phyloP scores from a whole-genome alignment of 2,329 filamentous ascomycete species.

The Myriosclerotinia duriaeana region DNA sequence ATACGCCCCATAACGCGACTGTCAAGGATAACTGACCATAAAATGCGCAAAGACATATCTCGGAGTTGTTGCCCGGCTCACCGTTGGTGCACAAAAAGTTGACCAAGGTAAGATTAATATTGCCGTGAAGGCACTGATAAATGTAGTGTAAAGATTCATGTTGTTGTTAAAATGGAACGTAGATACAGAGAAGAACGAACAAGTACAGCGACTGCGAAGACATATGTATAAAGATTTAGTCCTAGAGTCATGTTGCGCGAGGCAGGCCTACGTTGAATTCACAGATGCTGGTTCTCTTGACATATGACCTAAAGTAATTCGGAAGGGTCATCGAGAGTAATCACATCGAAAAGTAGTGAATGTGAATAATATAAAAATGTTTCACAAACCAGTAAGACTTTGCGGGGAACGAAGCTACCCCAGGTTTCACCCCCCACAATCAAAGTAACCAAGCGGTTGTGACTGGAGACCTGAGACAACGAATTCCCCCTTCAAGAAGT shows the following conservation, averaged over 20 bases:
- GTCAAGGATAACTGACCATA: conserved; percentile 24
- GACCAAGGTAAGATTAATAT: conserved; percentile 13
- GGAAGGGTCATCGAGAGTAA: conserved; percentile 2
- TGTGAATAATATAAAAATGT: conserved; percentile 11
- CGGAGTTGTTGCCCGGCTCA: conserved; percentile 4
- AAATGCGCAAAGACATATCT: conserved; percentile 33
- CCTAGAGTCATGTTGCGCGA: background rate
- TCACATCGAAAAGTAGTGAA: conserved; percentile 16
- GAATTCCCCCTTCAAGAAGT: background rate
- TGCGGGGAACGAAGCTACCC: conserved; percentile 3
- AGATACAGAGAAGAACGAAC: background rate
- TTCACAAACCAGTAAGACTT: background rate
- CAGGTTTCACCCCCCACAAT: background rate
- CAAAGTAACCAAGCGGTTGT: background rate
- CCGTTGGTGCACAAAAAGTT: conserved; percentile 9
- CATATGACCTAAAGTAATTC: conserved; percentile 1
- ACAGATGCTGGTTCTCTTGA: background rate
- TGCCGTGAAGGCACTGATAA: conserved; percentile 8
- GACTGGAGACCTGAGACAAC: background rate
- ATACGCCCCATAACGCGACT: too few relatives aligned
- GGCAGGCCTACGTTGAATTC: background rate
- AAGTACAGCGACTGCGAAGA: background rate
- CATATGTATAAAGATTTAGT: background rate
- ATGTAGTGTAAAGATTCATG: background rate
- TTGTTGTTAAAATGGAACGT: background rate